Evolutionary conservation across 345 rosid species (phyloP), one percentile per base, ranked within the genome.

Genomic region (Moricandia moricandioides): DNA sequence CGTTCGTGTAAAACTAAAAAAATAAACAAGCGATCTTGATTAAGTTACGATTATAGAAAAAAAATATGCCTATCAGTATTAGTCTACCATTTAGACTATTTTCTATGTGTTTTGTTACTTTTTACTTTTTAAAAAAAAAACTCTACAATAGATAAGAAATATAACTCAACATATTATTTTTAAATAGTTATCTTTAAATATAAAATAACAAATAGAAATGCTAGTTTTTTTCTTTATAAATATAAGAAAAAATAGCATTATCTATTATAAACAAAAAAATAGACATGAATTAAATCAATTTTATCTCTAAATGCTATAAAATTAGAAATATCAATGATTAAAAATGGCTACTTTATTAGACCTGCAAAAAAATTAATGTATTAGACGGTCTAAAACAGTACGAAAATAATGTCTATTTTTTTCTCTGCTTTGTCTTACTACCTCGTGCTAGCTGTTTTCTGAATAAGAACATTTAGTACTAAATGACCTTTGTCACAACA

Each of bases 401-500:
- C 7, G 3, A 39, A 52, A 14, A 45, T 45, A 31, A 18, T 21
- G 30, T 8, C 1, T 63, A 34, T 21, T 2, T 7, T 8, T 66
- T 43, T 37, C 4, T 33, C 6, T 43, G 3, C 18, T 61, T 62
- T 27, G 18, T 49, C 37, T 75, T 61, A 61, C 47, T 21, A 47
- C 57, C 43, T 40, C 45, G 24, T 70, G 49, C 67, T 24, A 64
- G 75, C 76, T 63, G 57, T 57, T 63, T 63, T 14, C 29, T 55
- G 9, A 76, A 62, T 26, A 62, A 59, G n/a, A 74, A 76, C 34
- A 26, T 8, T 16, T 21, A 75, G 37, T 30, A 58, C 27, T 31
- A 26, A 37, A 52, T 51, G 69, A 39, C 74, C 64, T 39, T 54
- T 67, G 68, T 67, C 67, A 47, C 68, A 67, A 16, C 73, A 67